A percentile compares a stretch with the other conserved stretches of the same genome.
phyloP scores from a whole-genome alignment of 257 asterid genomes.

The Plantago major region DNA sequence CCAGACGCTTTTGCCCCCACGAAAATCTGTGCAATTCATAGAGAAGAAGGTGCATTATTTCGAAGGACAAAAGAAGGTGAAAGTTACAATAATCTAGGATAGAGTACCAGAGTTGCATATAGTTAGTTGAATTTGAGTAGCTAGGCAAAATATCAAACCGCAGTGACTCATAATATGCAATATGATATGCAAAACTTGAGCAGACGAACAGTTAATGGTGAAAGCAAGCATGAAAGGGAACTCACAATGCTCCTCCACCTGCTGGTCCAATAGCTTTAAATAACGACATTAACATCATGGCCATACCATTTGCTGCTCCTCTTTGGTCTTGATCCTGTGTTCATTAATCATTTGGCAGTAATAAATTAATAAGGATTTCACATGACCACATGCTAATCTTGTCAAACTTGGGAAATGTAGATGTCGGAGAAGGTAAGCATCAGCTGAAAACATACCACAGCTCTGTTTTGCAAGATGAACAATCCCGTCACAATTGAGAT shows the following conservation, averaged over 20 bases:
- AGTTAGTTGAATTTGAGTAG: too few relatives aligned
- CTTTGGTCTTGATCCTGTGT: slow-evolving; percentile 17
- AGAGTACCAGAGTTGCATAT: too few relatives aligned
- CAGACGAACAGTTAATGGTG: neutral
- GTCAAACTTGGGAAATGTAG: neutral
- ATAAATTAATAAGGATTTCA: neutral
- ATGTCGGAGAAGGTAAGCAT: neutral
- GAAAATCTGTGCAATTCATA: slow-evolving; percentile 3
- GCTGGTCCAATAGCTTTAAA: slow-evolving; percentile 12
- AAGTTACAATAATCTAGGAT: neutral
- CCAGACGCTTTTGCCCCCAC: slow-evolving; percentile 33
- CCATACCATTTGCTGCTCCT: slow-evolving; percentile 12
- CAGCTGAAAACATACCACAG: slow-evolving; percentile 30
- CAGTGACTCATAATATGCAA: neutral
- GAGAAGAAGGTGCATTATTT: neutral
- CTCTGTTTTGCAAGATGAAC: slow-evolving; percentile 41
- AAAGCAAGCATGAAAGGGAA: neutral
- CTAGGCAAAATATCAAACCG: neutral
- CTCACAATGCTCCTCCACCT: slow-evolving; percentile 14
- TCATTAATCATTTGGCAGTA: neutral
- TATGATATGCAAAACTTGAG: neutral
- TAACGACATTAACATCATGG: slow-evolving; percentile 10
- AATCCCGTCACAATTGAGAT: slow-evolving; percentile 38
- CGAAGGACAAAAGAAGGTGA: neutral
- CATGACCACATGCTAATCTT: neutral